Evolutionary conservation across 2,329 filamentous ascomycete genomes (phyloP).

Genomic region (Westerdykella aurantiaca): DNA sequence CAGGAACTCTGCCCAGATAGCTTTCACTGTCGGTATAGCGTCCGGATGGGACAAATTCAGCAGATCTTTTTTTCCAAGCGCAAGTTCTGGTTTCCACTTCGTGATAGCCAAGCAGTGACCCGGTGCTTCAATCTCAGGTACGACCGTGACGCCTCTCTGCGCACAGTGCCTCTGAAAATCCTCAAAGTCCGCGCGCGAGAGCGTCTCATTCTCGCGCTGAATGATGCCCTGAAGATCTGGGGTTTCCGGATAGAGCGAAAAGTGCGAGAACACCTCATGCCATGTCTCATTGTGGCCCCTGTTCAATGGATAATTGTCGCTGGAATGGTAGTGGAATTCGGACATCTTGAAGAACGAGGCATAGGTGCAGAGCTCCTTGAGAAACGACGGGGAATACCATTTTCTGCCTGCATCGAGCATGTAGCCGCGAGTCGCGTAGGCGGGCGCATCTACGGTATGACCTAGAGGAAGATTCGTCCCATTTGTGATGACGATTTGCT

Average conservation of each 20-base stretch:
- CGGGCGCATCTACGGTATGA: slow-evolving; percentile 37
- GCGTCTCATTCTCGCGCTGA: slow-evolving; percentile 33
- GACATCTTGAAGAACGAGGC: slow-evolving; percentile 46
- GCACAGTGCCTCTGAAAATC: slow-evolving; percentile 33
- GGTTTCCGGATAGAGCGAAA: slow-evolving; percentile 39
- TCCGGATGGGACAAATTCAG: slow-evolving; percentile 34
- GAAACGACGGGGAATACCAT: slow-evolving; percentile 40
- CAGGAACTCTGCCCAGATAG: slow-evolving; percentile 35
- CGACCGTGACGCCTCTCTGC: slow-evolving; percentile 30
- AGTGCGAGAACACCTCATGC: slow-evolving; percentile 44
- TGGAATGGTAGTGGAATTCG: slow-evolving; percentile 48
- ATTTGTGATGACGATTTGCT: slow-evolving; percentile 38
- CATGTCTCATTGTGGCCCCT: slow-evolving; percentile 45
- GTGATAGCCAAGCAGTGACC: slow-evolving; percentile 35
- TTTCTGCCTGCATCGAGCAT: slow-evolving; percentile 44
- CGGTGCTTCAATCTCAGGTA: slow-evolving; percentile 36
- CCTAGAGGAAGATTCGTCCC: slow-evolving; percentile 25
- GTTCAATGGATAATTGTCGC: slow-evolving; percentile 47
- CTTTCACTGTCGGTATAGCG: slow-evolving; percentile 32
- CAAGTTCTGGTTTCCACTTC: slow-evolving; percentile 38
- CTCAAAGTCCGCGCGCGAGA: slow-evolving; percentile 31
- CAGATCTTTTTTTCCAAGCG: slow-evolving; percentile 31
- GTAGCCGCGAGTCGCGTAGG: slow-evolving; percentile 43
- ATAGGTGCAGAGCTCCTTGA: slow-evolving; percentile 43
- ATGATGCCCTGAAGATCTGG: slow-evolving; percentile 30